These are phyloP conservation scores for Alternaria consortialis DNA, from an alignment of 2,329 filamentous ascomycete genomes.

Conservation along the genomic window DNA sequence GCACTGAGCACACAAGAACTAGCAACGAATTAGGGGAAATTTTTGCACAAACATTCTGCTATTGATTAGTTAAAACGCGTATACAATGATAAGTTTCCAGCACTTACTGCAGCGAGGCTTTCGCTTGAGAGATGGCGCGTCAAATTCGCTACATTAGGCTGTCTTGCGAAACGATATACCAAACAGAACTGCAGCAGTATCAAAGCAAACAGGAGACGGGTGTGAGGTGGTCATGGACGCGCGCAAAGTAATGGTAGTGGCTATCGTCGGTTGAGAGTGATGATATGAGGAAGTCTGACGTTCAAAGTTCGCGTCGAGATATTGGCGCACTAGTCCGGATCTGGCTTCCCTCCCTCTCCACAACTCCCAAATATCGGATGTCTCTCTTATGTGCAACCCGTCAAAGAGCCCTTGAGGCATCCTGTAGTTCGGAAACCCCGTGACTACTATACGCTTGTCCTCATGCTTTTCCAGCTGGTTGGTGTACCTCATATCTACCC, in stretches of 20 bases:
- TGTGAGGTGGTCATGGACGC: too few species aligned
- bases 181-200: not conserved
- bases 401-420: too few species aligned
- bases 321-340: not conserved
- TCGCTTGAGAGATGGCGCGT: not conserved
- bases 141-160: not conserved
- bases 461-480: not conserved
- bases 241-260: not conserved
- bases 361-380: not conserved
- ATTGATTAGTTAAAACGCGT: not conserved
- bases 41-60: not conserved
- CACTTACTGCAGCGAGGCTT: not conserved
- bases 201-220: not conserved
- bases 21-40: not conserved
- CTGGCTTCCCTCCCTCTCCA: not conserved
- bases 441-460: not conserved
- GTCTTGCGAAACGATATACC: not conserved
- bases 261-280: not conserved
- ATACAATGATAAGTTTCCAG: not conserved
- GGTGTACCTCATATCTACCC: too few species aligned
- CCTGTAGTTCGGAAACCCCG: not conserved
- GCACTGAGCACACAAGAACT: not conserved
- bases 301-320: not conserved
- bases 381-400: not conserved
- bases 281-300: not conserved